Conservation (phyloP, 2,329 filamentous ascomycete genomes). For the Ophiostoma pallidulum region DNA sequence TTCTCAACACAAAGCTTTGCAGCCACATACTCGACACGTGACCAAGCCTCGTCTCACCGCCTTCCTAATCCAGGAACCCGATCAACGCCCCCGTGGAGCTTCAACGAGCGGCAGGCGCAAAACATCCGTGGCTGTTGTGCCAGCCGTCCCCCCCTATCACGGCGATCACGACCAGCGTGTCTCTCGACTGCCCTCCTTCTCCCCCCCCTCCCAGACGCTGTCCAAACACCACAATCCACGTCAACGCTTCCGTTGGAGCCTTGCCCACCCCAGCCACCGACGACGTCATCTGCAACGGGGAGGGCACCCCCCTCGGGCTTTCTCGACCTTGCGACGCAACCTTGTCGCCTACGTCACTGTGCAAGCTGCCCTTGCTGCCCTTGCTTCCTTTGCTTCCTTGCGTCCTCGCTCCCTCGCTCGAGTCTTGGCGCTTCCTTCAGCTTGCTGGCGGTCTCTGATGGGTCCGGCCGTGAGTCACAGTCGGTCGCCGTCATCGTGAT, state of each 20-base stretch:
- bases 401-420: too few species aligned
- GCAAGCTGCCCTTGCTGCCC: too few species aligned
- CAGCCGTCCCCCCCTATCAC: background rate
- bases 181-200: background rate
- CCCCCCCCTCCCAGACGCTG: background rate
- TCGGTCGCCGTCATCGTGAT: background rate
- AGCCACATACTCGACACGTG: too few species aligned
- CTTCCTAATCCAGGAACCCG: slow-evolving; percentile 5
- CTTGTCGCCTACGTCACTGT: background rate
- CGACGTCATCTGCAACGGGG: background rate
- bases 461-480: background rate
- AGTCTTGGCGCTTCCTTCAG: too few species aligned
- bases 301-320: background rate
- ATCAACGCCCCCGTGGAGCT: background rate
- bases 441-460: too few species aligned
- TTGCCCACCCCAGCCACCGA: background rate
- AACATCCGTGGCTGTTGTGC: slow-evolving; percentile 5
- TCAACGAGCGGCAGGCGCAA: background rate
- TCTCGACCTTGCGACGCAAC: too few species aligned
- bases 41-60: slow-evolving; percentile 5
- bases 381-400: background rate
- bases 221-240: background rate
- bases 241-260: background rate
- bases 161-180: too few species aligned
- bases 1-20: too few species aligned